phyloP scores from a whole-genome alignment of 352 stramenopile species.

The Pythium periplocum region DNA sequence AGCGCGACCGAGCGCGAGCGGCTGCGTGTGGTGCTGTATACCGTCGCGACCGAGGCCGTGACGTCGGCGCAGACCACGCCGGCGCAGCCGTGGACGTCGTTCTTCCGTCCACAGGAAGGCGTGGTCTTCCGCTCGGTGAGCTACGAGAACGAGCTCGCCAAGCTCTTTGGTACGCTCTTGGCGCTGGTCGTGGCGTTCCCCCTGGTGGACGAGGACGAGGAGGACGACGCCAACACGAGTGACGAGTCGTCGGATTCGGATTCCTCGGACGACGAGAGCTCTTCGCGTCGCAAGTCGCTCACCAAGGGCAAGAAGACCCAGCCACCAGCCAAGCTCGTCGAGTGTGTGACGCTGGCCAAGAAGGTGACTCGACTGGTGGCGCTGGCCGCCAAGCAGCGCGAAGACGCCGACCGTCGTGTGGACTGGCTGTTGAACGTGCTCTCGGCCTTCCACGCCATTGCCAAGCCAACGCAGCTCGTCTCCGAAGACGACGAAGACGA shows the following conservation, averaged over 20 bases:
- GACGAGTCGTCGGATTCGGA: constrained; percentile 23
- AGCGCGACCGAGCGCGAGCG: constrained; percentile 24
- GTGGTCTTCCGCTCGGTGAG: constrained; percentile 22
- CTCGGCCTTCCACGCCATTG: constrained; percentile 28
- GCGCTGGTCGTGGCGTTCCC: constrained; percentile 50
- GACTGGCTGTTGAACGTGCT: constrained; percentile 47
- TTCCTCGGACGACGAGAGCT: constrained; percentile 24
- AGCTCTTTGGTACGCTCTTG: constrained; percentile 39
- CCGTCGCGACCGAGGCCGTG: constrained; percentile 32
- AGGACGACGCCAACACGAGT: constrained; percentile 31
- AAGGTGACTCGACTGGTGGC: constrained; percentile 16
- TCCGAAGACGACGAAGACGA: constrained; percentile 32
- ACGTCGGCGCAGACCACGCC: constrained; percentile 7
- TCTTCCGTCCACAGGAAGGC: constrained; percentile 40
- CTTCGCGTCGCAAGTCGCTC: constrained; percentile 6
- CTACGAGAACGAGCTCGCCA: constrained; percentile 40
- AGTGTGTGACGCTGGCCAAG: constrained; percentile 30
- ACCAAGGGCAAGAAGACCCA: constrained; percentile 22
- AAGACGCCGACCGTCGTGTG: constrained; percentile 5
- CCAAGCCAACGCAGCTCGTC: constrained; percentile 32
- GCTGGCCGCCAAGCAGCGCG: constrained; percentile 5
- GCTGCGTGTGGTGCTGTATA: constrained; percentile 37
- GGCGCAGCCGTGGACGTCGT: constrained; percentile 34
- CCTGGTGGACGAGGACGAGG: constrained; percentile 25
- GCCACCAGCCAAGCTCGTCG: constrained; percentile 18